Evolutionary conservation across 139 green algal genomes (phyloP), one percentile per base, ranked within the genome.

Genomic region (Tetradesmus lagerheimii): DNA sequence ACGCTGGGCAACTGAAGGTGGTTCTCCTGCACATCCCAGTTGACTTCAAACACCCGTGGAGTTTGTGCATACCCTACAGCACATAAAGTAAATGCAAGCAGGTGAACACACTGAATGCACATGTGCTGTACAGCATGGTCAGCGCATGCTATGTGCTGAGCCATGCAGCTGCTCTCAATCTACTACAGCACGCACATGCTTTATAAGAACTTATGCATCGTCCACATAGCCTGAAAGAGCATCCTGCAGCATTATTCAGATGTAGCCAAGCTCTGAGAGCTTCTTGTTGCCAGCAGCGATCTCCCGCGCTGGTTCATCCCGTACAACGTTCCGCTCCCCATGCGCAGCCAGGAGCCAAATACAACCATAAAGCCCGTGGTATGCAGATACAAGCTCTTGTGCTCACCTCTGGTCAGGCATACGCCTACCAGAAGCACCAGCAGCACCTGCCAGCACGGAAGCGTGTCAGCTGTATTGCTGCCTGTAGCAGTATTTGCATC

Each of bases 1-100:
- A 89, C 85, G 41, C 64, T 82, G 23, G 85, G 85, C 41, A 89
- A 41, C 9, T 79, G 78, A 6, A 89, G 66, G 67, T 67, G 29
- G 34, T 89, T 67, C 2, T 31, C 67, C 34, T 53, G 85, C 29
- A 89, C n/a, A 11, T 81, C 66, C 85, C 85, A 89, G 4, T 31
- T 38, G 8, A 89, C 39, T 2, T 89, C 85, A 78, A 89, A 89
- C 29, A 71, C 64, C 62, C 75, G 23, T 18, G 57, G 57, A 9
- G 57, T 71, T 18, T 71, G 57, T 31, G 57, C 57, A n/a, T 71
- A 8, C 23, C 57, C 57, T 71, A 23, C 6, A 62, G 47, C 12
- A 14, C 1, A 62, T 23, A 1, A 20, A 20, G 2, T 14, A 18
- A 62, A n/a, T n/a, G 47, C 47, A 11, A 62, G 47, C 47, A 62